These are phyloP conservation scores for Primulina tabacum DNA, from an alignment of 257 asterid genomes.

Conservation along the genomic window DNA sequence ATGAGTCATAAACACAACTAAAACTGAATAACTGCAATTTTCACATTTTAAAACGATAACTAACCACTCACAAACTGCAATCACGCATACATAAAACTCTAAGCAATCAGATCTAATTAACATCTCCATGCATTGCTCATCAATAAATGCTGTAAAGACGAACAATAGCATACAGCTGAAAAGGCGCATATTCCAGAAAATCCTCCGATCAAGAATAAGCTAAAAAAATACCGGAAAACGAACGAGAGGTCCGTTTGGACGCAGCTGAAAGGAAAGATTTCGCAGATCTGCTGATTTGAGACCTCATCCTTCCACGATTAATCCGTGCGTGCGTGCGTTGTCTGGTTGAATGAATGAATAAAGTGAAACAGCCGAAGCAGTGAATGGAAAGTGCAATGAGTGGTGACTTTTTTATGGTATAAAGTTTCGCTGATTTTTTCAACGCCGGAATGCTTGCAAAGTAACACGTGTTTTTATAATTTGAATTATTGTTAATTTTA, in stretches of 20 bases:
- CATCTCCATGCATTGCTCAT: background rate
- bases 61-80: background rate
- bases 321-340: background rate
- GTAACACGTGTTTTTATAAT: background rate
- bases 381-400: background rate
- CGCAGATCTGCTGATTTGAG: conserved; percentile 85
- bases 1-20: background rate
- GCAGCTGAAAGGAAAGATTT: conserved; percentile 66
- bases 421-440: background rate
- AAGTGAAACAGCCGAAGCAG: background rate
- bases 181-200: background rate
- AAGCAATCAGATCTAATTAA: background rate
- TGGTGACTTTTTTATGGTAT: background rate
- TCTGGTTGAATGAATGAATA: background rate
- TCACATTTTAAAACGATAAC: background rate
- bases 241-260: conserved; percentile 67
- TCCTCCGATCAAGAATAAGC: background rate
- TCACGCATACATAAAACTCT: background rate
- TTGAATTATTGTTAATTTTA: background rate
- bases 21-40: background rate
- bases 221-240: conserved; percentile 55
- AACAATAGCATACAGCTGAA: background rate
- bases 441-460: background rate
- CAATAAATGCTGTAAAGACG: background rate
- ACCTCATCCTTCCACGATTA: conserved; percentile 47